These are phyloP conservation scores for Endothia cerciana DNA, from an alignment of 2,329 filamentous ascomycete species.

Conservation along the genomic window DNA sequence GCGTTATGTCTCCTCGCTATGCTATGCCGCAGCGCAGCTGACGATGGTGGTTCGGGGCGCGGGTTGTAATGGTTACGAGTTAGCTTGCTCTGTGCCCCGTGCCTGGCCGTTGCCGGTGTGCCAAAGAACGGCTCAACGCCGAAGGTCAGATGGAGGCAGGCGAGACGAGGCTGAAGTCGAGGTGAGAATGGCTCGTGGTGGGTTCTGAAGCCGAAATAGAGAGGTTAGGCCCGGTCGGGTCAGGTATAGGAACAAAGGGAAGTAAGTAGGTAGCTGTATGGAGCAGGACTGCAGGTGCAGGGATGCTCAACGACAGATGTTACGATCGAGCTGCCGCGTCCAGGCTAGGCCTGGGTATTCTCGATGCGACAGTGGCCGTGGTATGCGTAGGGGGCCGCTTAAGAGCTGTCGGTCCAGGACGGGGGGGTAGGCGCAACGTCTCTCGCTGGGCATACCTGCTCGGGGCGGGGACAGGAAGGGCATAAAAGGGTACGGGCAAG, in stretches of 20 bases:
- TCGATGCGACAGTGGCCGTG: no score
- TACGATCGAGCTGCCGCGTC: neutral
- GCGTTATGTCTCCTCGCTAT: neutral
- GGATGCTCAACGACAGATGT: conserved; percentile 7
- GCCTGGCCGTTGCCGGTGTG: neutral
- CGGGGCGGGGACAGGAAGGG: conserved; percentile 5
- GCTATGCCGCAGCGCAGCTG: no score
- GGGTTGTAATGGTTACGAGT: neutral
- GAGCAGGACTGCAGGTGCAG: conserved; percentile 7
- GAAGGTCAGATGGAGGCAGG: neutral
- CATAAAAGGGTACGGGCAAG: neutral
- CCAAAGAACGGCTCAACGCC: neutral
- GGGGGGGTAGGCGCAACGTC: neutral
- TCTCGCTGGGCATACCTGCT: conserved; percentile 9
- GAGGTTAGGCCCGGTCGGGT: neutral
- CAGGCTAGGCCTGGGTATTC: neutral
- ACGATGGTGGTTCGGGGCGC: neutral
- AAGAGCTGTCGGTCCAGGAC: neutral
- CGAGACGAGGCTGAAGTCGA: neutral
- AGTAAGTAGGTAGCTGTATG: neutral
- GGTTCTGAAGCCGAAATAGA: neutral
- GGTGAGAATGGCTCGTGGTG: neutral
- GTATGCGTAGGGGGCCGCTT: no score
- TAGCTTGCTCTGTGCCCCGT: neutral
- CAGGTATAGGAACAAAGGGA: neutral